Conservation (phyloP, 371 early-diverging fungal species). For the Mortierella sp. region DNA sequence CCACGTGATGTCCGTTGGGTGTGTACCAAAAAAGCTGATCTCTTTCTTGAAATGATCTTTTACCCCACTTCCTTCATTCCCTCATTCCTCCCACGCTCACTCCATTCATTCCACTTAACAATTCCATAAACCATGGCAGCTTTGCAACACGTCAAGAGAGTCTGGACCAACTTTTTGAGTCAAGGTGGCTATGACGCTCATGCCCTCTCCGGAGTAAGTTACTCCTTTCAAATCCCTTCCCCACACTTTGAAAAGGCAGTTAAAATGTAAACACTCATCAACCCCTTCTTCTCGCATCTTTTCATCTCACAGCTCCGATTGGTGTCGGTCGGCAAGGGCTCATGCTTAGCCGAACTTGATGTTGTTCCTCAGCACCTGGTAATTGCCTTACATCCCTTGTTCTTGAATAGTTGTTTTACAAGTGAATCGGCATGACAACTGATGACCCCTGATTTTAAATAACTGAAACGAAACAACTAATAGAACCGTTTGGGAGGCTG, state of each 20-base stretch:
- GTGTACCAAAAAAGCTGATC: neutral
- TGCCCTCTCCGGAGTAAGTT: conserved; percentile 48
- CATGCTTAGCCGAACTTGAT: conserved; percentile 62
- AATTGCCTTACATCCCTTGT: neutral
- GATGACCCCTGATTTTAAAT: neutral
- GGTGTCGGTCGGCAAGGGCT: conserved; percentile 58
- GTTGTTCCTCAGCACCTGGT: conserved; percentile 71
- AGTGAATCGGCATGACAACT: neutral
- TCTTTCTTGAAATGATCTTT: neutral
- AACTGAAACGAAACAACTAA: neutral
- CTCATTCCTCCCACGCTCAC: no score
- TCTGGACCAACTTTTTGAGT: conserved; percentile 46
- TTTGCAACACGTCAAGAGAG: conserved; percentile 43
- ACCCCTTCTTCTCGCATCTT: neutral
- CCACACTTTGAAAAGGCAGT: no score
- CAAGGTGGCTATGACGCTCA: conserved; percentile 51
- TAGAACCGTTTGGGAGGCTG: conserved; percentile 71
- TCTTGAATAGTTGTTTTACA: neutral
- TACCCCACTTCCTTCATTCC: conserved; percentile 5
- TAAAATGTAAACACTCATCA: neutral
- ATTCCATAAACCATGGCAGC: conserved; percentile 32
- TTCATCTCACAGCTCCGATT: conserved; percentile 59
- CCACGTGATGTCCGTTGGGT: conserved; percentile 6
- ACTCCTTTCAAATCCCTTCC: neutral
- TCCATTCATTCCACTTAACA: no score